These are phyloP conservation scores for Sicyos edulis DNA, from an alignment of 306 rosid species.

Conservation along the genomic window DNA sequence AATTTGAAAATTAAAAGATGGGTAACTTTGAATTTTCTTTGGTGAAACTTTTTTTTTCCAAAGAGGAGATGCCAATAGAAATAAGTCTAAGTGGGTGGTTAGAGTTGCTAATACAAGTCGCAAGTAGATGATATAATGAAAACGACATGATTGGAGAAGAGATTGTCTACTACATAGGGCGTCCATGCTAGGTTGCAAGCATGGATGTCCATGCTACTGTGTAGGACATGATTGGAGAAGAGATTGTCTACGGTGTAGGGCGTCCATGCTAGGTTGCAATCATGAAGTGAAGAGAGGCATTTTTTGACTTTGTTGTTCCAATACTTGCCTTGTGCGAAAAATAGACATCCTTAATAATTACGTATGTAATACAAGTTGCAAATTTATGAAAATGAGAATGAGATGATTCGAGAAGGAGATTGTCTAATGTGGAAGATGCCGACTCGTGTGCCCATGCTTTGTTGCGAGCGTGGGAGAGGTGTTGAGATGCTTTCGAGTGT, in stretches of 20 bases:
- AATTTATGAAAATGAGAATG: neutral
- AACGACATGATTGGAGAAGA: neutral
- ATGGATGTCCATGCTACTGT: no score
- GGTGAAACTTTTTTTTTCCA: neutral
- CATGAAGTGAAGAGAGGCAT: neutral
- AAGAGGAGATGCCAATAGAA: neutral
- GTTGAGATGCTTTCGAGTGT: neutral
- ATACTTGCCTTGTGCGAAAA: no score
- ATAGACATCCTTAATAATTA: no score
- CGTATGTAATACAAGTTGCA: neutral
- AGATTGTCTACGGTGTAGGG: neutral
- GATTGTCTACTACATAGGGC: neutral
- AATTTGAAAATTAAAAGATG: neutral
- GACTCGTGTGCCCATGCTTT: neutral
- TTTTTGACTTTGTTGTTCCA: neutral
- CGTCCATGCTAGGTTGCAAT: neutral
- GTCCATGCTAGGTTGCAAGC: neutral
- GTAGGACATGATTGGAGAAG: no score
- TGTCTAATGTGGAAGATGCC: neutral
- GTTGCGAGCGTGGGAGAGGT: neutral
- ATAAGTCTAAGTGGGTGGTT: neutral
- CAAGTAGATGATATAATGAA: neutral
- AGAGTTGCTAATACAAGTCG: no score
- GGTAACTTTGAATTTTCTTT: neutral
- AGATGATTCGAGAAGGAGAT: neutral